phyloP scores from a whole-genome alignment of 257 asterid genomes.

The Ophiorrhiza pumila region DNA sequence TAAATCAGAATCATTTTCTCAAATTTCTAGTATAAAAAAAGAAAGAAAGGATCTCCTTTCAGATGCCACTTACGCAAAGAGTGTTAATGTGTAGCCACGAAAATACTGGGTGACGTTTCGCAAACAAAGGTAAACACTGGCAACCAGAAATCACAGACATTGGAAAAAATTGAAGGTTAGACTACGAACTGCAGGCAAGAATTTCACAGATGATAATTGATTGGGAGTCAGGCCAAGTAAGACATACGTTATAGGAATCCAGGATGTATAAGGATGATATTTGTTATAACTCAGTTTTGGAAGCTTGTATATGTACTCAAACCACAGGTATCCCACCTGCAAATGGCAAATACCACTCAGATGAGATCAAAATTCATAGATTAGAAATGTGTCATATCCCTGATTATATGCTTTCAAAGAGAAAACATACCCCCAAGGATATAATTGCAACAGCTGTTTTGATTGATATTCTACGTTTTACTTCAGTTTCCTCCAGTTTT shows the following conservation, averaged over 20 bases:
- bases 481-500: slow-evolving; percentile 84
- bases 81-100: slow-evolving; percentile 78
- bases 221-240: slow-evolving; percentile 10
- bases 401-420: slow-evolving; percentile 15
- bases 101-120: slow-evolving; percentile 79
- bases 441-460: slow-evolving; percentile 48
- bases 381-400: slow-evolving; percentile 7
- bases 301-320: slow-evolving; percentile 78
- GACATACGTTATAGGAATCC: slow-evolving; percentile 86
- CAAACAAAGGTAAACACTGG: slow-evolving; percentile 75
- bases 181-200: slow-evolving; percentile 9
- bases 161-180: neutral
- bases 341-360: slow-evolving; percentile 11
- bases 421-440: slow-evolving; percentile 52
- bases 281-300: slow-evolving; percentile 75
- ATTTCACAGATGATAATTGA: slow-evolving; percentile 9
- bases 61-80: slow-evolving; percentile 71
- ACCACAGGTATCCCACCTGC: slow-evolving; percentile 86
- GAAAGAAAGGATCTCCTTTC: neutral
- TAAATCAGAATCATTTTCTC: neutral
- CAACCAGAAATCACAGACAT: slow-evolving; percentile 20
- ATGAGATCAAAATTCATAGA: slow-evolving; percentile 18
- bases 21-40: neutral
- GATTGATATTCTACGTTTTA: slow-evolving; percentile 59
- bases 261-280: slow-evolving; percentile 94